phyloP scores from a whole-genome alignment of 2,329 filamentous ascomycete genomes.

The Aspergillus udagawae region DNA sequence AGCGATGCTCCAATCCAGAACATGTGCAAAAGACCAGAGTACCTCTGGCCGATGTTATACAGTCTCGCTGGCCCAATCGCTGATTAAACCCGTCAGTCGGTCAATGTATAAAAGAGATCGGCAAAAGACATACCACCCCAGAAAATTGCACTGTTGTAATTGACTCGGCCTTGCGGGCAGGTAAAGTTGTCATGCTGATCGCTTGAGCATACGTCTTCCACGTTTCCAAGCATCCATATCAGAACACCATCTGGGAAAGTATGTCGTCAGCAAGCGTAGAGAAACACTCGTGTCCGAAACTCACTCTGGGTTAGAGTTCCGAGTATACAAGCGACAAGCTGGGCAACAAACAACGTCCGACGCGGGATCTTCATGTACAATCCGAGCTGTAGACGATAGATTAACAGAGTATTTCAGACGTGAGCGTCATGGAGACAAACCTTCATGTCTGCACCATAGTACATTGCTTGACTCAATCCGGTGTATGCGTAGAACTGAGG shows the following conservation, averaged over 20 bases:
- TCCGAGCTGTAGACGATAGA: conserved; percentile 31
- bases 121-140: conserved; percentile 35
- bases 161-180: conserved; percentile 44
- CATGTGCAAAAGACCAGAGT: conserved; percentile 44
- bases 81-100: neutral
- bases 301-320: conserved; percentile 40
- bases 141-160: conserved; percentile 44
- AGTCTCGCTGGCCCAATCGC: conserved; percentile 47
- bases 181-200: conserved; percentile 44
- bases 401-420: neutral
- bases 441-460: conserved; percentile 50
- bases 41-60: conserved; percentile 44
- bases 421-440: conserved; percentile 38
- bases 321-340: conserved; percentile 45
- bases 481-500: conserved; percentile 56
- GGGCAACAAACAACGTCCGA: conserved; percentile 44
- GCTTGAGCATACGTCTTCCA: conserved; percentile 37
- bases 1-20: conserved; percentile 47
- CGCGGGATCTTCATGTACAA: conserved; percentile 50
- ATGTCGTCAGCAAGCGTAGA: conserved; percentile 34
- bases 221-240: conserved; percentile 31
- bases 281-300: conserved; percentile 27
- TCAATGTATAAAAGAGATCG: neutral
- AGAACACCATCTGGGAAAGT: conserved; percentile 27
- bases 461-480: conserved; percentile 47